phyloP scores from a whole-genome alignment of 2,329 filamentous ascomycete genomes.

The Claviceps cyperi region DNA sequence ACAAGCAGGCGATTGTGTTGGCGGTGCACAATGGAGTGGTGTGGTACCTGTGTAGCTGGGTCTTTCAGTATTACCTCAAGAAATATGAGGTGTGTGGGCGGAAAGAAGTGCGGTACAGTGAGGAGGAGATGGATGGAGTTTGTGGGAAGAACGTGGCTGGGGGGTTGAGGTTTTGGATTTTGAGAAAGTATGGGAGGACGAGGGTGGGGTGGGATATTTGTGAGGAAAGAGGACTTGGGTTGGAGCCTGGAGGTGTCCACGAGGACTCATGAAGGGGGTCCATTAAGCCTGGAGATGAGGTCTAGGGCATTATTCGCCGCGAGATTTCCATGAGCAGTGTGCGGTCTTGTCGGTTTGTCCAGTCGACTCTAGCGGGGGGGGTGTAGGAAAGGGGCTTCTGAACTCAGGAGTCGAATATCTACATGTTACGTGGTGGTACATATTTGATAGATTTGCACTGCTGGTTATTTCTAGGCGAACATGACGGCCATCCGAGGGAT shows the following conservation, averaged over 20 bases:
- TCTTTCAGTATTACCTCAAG: neutral
- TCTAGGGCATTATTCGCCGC: neutral
- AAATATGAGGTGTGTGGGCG: neutral
- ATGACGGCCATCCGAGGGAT: too few species aligned
- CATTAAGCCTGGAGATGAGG: neutral
- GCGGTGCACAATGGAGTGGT: neutral
- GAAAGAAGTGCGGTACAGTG: neutral
- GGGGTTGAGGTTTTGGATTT: neutral
- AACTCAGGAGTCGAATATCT: too few species aligned
- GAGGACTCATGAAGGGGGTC: neutral
- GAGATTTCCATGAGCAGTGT: neutral
- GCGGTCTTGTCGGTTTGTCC: too few species aligned
- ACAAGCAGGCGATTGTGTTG: neutral
- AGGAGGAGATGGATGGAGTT: neutral
- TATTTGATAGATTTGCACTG: too few species aligned
- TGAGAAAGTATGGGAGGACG: neutral
- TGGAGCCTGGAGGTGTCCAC: neutral
- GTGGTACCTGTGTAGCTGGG: slow-evolving; percentile 5
- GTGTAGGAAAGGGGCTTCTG: too few species aligned
- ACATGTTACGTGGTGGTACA: too few species aligned
- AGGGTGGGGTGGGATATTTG: neutral
- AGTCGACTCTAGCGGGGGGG: neutral
- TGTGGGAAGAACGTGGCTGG: neutral
- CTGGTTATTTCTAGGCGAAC: too few species aligned
- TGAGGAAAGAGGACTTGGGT: neutral